Percentiles rank a stretch among this genome's conserved stretches.
phyloP scores from a whole-genome alignment of 768 basidiomycete genomes.

The Trametes coccinea region DNA sequence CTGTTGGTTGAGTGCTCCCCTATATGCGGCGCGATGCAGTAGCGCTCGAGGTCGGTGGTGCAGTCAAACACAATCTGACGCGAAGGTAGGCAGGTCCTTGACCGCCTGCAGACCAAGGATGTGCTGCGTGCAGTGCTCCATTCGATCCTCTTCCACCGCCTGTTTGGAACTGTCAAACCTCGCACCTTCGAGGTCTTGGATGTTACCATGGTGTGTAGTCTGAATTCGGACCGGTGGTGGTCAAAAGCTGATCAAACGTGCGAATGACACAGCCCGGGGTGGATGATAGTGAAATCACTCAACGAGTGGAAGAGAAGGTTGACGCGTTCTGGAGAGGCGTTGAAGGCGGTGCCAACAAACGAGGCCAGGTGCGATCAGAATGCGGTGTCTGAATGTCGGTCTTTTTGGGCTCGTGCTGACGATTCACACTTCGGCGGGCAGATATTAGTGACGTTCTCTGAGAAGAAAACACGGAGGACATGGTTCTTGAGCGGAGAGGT shows the following conservation, averaged over 20 bases:
- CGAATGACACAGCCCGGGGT: conserved; percentile 59
- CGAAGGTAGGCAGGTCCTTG: conserved; percentile 54
- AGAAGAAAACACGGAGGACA: conserved; percentile 73
- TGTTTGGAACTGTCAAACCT: conserved; percentile 79
- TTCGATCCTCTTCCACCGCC: conserved; percentile 77
- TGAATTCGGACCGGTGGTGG: background rate
- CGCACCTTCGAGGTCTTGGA: conserved; percentile 78
- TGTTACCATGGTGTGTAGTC: conserved; percentile 70
- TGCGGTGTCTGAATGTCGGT: too few species aligned
- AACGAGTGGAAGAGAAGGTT: conserved; percentile 73
- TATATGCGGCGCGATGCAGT: background rate
- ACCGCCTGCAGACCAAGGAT: conserved; percentile 71
- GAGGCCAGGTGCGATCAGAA: conserved; percentile 58
- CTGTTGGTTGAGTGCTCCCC: too few species aligned
- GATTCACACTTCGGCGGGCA: conserved; percentile 25
- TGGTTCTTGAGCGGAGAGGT: conserved; percentile 57
- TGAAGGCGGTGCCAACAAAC: conserved; percentile 60
- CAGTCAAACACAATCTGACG: conserved; percentile 13
- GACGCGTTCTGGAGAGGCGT: conserved; percentile 78
- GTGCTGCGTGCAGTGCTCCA: conserved; percentile 78
- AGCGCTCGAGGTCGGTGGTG: background rate
- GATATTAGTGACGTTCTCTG: conserved; percentile 77
- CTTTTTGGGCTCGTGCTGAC: too few species aligned
- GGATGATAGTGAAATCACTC: conserved; percentile 69
- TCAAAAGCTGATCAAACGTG: background rate